These are phyloP conservation scores for Penicillium pancosmium DNA, from an alignment of 495 filamentous ascomycete genomes.

Conservation along the genomic window DNA sequence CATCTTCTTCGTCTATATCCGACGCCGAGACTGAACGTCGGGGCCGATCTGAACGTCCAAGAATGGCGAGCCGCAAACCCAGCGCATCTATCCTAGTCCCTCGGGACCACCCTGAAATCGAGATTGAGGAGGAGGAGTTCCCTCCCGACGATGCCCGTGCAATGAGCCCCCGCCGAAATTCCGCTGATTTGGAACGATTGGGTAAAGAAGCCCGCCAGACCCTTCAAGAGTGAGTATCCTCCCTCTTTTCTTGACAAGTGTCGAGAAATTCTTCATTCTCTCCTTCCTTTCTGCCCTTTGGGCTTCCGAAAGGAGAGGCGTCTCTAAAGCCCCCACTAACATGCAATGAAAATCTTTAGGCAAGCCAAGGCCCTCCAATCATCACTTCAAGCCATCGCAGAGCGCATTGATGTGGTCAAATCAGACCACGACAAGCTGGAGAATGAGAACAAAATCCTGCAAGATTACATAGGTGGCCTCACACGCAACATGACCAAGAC, in stretches of 20 bases:
- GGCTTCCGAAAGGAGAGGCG: background rate
- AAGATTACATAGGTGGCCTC: slow-evolving; percentile 71
- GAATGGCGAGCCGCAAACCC: slow-evolving; percentile 66
- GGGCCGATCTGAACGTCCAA: slow-evolving; percentile 51
- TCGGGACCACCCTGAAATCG: slow-evolving; percentile 68
- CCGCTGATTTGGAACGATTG: slow-evolving; percentile 82
- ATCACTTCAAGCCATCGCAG: slow-evolving; percentile 82
- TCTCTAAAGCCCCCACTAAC: background rate
- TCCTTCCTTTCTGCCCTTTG: background rate
- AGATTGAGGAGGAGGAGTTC: slow-evolving; percentile 66
- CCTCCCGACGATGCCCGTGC: slow-evolving; percentile 86
- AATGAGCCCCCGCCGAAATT: slow-evolving; percentile 93
- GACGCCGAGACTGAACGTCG: slow-evolving; percentile 50
- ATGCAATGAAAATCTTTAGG: slow-evolving; percentile 43
- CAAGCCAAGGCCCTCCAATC: slow-evolving; percentile 87
- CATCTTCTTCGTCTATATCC: slow-evolving; percentile 51
- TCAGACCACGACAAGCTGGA: slow-evolving; percentile 94
- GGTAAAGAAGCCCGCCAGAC: slow-evolving; percentile 74
- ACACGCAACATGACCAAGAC: slow-evolving; percentile 57
- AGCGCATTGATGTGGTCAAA: slow-evolving; percentile 91
- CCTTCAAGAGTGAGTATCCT: slow-evolving; percentile 60
- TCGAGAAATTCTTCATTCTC: background rate
- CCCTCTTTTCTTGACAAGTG: background rate
- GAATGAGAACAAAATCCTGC: slow-evolving; percentile 89
- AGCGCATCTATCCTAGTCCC: slow-evolving; percentile 82